Evolutionary conservation across 2,329 filamentous ascomycete genomes (phyloP).

Genomic region (Thielaviopsis punctulata): DNA sequence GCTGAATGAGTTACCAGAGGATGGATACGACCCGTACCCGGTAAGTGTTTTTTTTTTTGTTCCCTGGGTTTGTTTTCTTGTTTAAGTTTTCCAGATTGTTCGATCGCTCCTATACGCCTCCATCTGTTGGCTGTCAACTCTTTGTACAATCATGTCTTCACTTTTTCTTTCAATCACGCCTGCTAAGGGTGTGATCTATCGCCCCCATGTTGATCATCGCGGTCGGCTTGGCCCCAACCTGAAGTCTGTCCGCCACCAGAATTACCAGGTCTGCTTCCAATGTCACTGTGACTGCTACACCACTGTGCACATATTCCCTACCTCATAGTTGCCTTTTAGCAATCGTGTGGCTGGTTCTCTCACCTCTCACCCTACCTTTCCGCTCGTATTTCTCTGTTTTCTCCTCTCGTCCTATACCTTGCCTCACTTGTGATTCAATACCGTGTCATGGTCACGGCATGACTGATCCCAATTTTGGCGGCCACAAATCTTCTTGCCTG

Average conservation of each 20-base stretch:
- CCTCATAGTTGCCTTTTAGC: neutral
- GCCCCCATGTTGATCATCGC: neutral
- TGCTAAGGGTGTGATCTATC: neutral
- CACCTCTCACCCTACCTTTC: too few species aligned
- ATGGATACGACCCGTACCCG: conserved; percentile 85
- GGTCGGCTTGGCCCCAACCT: neutral
- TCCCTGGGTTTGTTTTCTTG: neutral
- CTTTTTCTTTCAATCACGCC: neutral
- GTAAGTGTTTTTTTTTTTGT: conserved; percentile 26
- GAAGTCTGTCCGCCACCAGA: neutral
- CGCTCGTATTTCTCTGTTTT: neutral
- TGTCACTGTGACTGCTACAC: too few species aligned
- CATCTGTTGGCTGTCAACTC: too few species aligned
- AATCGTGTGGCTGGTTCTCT: neutral
- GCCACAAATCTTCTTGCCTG: neutral
- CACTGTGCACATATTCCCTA: neutral
- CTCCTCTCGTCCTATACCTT: neutral
- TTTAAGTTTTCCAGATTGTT: neutral
- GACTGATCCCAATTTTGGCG: neutral
- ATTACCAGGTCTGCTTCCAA: neutral
- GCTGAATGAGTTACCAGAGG: conserved; percentile 70
- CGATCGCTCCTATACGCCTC: neutral
- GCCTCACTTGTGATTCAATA: neutral
- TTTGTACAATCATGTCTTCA: too few species aligned
- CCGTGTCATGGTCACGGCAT: neutral